phyloP scores from a whole-genome alignment of 164 flowering plant species.

The Pachysandra terminalis region DNA sequence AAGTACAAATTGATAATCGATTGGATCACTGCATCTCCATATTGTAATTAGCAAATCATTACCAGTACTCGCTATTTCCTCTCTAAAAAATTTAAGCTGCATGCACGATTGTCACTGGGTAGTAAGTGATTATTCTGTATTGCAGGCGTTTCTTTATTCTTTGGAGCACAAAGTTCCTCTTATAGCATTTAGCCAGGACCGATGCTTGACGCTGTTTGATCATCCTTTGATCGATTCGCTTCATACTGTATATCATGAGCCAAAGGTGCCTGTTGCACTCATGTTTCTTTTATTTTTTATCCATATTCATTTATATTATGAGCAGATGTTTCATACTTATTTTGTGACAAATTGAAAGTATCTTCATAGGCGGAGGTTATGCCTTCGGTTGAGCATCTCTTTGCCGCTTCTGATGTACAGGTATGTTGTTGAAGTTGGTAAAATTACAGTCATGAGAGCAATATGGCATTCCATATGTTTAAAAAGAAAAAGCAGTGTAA shows the following conservation, averaged over 20 bases:
- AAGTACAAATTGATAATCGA: too few species aligned
- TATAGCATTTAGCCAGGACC: conserved; percentile 72
- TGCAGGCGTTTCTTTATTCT: conserved; percentile 85
- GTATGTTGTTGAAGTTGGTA: conserved; percentile 26
- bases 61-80: neutral
- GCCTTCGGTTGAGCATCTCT: conserved; percentile 68
- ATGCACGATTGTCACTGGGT: neutral
- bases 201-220: conserved; percentile 77
- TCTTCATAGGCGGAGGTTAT: conserved; percentile 75
- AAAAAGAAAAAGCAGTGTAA: too few species aligned
- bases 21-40: neutral
- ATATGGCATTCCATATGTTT: neutral
- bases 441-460: neutral
- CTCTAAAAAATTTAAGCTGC: neutral
- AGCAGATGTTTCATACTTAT: conserved; percentile 2
- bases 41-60: neutral
- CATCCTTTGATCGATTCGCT: conserved; percentile 75
- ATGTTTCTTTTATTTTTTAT: neutral
- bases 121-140: too few species aligned
- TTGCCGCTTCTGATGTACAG: conserved; percentile 77
- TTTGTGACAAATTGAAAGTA: conserved; percentile 1
- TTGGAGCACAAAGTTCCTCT: conserved; percentile 74
- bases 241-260: conserved; percentile 76
- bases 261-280: conserved; percentile 54
- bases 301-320: neutral